Evolutionary conservation across 2,329 filamentous ascomycete genomes (phyloP).

Genomic region (Didymella exigua): DNA sequence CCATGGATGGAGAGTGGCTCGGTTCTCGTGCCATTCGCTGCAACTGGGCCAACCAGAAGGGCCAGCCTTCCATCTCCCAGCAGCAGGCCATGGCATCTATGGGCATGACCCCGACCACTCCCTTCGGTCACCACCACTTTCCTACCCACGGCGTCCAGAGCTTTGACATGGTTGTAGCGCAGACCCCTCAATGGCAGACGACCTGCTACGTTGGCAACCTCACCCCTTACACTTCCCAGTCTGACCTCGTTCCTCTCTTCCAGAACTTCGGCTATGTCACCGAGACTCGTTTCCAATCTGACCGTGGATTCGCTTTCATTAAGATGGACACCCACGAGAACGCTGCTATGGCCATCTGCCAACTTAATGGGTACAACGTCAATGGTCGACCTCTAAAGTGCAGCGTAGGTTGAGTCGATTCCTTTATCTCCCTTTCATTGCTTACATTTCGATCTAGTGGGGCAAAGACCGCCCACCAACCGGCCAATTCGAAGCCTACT

Average conservation of each 20-base stretch:
- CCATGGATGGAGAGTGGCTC: constrained; percentile 99
- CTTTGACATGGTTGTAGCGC: constrained; percentile 94
- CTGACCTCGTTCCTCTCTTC: constrained; percentile 96
- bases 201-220: constrained; percentile 98
- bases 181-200: constrained; percentile 97
- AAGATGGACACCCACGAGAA: constrained; percentile 99
- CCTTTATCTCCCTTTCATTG: constrained; percentile 26
- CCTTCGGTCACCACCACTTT: constrained; percentile 96
- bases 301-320: constrained; percentile 96
- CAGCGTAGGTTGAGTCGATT: constrained; percentile 73
- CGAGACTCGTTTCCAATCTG: constrained; percentile 96
- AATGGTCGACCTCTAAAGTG: constrained; percentile 97
- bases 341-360: constrained; percentile 96
- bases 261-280: constrained; percentile 98
- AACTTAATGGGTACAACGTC: constrained; percentile 96
- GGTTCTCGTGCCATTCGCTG: constrained; percentile 97
- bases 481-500: constrained; percentile 80
- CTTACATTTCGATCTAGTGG: constrained; percentile 69
- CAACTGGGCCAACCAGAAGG: constrained; percentile 99
- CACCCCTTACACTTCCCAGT: constrained; percentile 95
- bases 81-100: constrained; percentile 96
- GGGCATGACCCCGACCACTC: constrained; percentile 97
- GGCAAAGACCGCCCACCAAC: constrained; percentile 97
- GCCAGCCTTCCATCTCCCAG: constrained; percentile 97
- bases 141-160: constrained; percentile 95